Evolutionary conservation across 352 stramenopile species (phyloP).

Genomic region (Phytophthora nicotianae): DNA sequence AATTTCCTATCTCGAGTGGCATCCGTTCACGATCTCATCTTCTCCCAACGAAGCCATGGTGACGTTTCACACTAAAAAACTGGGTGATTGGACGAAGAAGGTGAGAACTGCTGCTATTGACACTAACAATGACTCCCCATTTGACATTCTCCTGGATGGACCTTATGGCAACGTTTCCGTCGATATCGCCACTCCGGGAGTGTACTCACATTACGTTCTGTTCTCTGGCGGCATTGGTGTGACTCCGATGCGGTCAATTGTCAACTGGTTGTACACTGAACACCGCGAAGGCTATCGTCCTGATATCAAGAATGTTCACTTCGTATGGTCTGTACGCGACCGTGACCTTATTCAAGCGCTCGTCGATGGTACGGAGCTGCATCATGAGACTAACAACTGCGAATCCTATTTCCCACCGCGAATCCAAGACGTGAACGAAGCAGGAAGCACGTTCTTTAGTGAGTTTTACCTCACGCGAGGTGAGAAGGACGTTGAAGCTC

Average conservation of each 20-base stretch:
- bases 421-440: neutral
- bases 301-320: slow-evolving; percentile 37
- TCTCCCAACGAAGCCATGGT: slow-evolving; percentile 57
- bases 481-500: slow-evolving; percentile 27
- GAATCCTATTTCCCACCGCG: slow-evolving; percentile 9
- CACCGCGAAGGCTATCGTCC: slow-evolving; percentile 8
- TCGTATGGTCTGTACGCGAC: slow-evolving; percentile 45
- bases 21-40: slow-evolving; percentile 87
- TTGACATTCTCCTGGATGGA: slow-evolving; percentile 49
- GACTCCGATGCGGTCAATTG: slow-evolving; percentile 45
- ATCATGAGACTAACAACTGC: neutral
- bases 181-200: slow-evolving; percentile 37
- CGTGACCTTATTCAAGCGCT: slow-evolving; percentile 36
- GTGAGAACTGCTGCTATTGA: neutral
- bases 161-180: slow-evolving; percentile 28
- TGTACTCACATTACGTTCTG: slow-evolving; percentile 53
- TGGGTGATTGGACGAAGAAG: slow-evolving; percentile 59
- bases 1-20: slow-evolving; percentile 73
- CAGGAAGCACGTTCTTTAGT: slow-evolving; percentile 14
- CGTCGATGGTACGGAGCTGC: slow-evolving; percentile 1
- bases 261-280: slow-evolving; percentile 36
- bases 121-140: slow-evolving; percentile 1
- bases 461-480: slow-evolving; percentile 42
- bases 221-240: slow-evolving; percentile 50
- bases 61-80: slow-evolving; percentile 52